Percentiles rank a stretch among this genome's conserved stretches.
Conservation (phyloP, 345 rosid species). For the Eucalyptus paniculata region DNA sequence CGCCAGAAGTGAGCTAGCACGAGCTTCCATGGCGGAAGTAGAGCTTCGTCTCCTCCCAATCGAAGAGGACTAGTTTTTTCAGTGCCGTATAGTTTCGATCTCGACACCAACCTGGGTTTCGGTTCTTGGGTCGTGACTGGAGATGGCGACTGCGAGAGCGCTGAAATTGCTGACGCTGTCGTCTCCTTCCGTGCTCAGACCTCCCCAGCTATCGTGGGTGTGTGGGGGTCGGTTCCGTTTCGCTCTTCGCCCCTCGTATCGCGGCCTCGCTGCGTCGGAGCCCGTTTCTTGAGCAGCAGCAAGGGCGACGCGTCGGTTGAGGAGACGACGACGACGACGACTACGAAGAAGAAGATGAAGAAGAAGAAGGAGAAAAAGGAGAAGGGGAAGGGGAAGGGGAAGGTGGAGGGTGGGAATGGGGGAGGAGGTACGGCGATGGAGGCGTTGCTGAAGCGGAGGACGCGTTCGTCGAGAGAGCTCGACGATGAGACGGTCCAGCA, state of each 20-base stretch:
- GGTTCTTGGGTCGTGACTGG: background rate
- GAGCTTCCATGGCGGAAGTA: background rate
- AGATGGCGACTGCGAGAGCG: background rate
- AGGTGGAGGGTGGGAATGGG: background rate
- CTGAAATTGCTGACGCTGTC: background rate
- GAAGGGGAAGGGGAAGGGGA: background rate
- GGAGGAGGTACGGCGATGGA: background rate
- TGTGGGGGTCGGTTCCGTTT: background rate
- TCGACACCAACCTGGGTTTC: background rate
- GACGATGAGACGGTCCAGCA: slow-evolving; percentile 1
- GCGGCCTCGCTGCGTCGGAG: background rate
- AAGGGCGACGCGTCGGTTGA: background rate
- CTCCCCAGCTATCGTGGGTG: background rate
- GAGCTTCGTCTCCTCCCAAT: background rate
- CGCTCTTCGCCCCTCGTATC: background rate
- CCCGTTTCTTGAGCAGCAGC: background rate
- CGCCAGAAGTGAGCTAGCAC: background rate
- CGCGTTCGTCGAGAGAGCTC: slow-evolving; percentile 60
- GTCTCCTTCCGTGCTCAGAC: background rate
- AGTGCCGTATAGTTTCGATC: background rate
- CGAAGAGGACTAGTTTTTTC: background rate
- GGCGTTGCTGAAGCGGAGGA: slow-evolving; percentile 54
- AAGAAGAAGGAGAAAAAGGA: background rate
- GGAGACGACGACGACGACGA: background rate
- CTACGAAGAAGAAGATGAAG: background rate